A percentile compares a stretch with the other conserved stretches of the same genome.
Conservation (phyloP, 768 basidiomycete genomes). For the Panaeolus cyanescens region DNA sequence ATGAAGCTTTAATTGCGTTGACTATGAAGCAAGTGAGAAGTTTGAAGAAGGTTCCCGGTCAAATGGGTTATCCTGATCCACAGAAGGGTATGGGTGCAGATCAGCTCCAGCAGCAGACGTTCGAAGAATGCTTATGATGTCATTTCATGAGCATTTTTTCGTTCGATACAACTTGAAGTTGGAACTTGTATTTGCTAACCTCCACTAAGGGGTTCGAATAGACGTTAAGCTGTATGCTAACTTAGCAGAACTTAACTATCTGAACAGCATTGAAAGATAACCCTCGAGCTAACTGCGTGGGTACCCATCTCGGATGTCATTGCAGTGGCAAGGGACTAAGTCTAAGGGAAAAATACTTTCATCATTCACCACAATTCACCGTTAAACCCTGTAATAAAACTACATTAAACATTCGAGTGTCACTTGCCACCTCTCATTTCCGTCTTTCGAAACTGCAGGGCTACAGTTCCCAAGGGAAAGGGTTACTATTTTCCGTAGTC, state of each 20-base stretch:
- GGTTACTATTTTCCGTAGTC: no score
- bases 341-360: neutral
- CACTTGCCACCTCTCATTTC: constrained; percentile 1
- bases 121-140: neutral
- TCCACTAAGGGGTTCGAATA: no score
- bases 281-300: neutral
- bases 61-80: neutral
- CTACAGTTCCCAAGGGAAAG: neutral
- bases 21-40: neutral
- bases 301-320: neutral
- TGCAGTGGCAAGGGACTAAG: neutral
- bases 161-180: no score
- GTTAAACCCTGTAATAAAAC: constrained; percentile 1
- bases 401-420: neutral
- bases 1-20: neutral
- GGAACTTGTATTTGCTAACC: no score
- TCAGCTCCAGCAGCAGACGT: neutral
- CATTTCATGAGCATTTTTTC: neutral
- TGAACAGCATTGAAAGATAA: neutral
- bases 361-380: neutral
- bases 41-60: no score
- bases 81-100: neutral
- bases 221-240: no score
- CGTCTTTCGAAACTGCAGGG: neutral
- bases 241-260: neutral